A percentile compares a stretch with the other conserved stretches of the same genome.
phyloP scores from a whole-genome alignment of 495 filamentous ascomycete species.

The Hyaloscypha finlandica region DNA sequence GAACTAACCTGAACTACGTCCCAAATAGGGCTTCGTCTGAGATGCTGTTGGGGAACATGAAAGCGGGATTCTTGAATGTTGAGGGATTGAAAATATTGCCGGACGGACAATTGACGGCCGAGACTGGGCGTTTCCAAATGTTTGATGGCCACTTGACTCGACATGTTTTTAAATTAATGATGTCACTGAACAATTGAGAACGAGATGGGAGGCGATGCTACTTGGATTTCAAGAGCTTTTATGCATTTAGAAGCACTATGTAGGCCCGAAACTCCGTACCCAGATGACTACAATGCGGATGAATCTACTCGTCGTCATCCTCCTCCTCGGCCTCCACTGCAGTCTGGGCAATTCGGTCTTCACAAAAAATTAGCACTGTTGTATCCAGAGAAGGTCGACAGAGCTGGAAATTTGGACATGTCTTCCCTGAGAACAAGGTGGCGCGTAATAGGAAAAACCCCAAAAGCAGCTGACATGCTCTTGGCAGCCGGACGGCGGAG shows the following conservation, averaged over 20 bases:
- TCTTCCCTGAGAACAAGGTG: too few relatives aligned
- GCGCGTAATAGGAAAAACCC: too few relatives aligned
- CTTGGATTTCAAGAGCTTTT: constrained; percentile 17
- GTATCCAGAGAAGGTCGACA: background rate
- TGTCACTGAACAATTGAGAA: background rate
- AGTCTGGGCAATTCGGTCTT: constrained; percentile 67
- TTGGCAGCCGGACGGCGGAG: background rate
- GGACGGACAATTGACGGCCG: background rate
- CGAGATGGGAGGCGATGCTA: background rate
- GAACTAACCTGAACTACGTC: too few relatives aligned
- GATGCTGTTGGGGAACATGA: too few relatives aligned
- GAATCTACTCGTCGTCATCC: constrained; percentile 47
- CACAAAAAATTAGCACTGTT: background rate
- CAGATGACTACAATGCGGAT: constrained; percentile 3
- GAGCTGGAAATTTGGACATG: background rate
- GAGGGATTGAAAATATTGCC: too few relatives aligned
- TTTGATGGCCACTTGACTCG: background rate
- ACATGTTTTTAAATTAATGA: background rate
- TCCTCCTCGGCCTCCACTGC: constrained; percentile 69
- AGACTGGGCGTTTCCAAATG: background rate
- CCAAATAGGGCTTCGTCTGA: too few relatives aligned
- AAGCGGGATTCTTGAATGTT: too few relatives aligned
- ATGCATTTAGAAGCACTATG: constrained; percentile 27
- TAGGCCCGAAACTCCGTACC: constrained; percentile 23
- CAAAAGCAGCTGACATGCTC: background rate